Conservation (phyloP, 2,329 filamentous ascomycete species). For the Ceratocystis diversiconidia region DNA sequence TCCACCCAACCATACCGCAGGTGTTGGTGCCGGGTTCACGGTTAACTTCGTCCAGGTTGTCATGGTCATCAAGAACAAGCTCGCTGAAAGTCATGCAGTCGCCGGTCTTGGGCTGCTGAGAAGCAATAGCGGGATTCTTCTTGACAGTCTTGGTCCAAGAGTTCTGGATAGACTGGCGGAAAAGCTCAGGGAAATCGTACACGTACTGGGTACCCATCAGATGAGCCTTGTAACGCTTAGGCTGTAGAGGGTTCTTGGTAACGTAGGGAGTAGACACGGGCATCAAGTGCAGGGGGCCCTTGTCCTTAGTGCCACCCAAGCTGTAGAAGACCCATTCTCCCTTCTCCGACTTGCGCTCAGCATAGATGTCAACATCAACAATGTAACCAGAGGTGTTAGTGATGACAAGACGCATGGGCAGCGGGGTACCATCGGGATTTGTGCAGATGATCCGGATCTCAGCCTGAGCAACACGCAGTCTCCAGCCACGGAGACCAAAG, state of each 20-base stretch:
- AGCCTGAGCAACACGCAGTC: slow-evolving; percentile 87
- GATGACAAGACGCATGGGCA: slow-evolving; percentile 89
- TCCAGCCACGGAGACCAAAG: slow-evolving; percentile 88
- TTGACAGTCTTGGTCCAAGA: slow-evolving; percentile 68
- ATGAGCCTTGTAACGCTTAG: slow-evolving; percentile 98
- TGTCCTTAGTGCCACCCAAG: slow-evolving; percentile 87
- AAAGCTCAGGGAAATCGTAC: slow-evolving; percentile 98
- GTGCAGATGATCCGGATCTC: slow-evolving; percentile 99
- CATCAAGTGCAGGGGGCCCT: slow-evolving; percentile 87
- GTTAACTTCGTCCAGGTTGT: slow-evolving; percentile 82
- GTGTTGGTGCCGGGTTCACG: slow-evolving; percentile 90
- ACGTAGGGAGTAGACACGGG: slow-evolving; percentile 85
- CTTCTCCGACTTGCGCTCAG: slow-evolving; percentile 95
- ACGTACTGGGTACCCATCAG: slow-evolving; percentile 99
- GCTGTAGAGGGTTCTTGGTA: slow-evolving; percentile 96
- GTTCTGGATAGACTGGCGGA: slow-evolving; percentile 95
- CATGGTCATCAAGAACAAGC: slow-evolving; percentile 84
- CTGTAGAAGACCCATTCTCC: slow-evolving; percentile 98
- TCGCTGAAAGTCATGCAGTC: slow-evolving; percentile 92
- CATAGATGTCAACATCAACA: slow-evolving; percentile 93
- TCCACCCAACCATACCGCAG: slow-evolving; percentile 97
- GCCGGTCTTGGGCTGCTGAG: slow-evolving; percentile 70
- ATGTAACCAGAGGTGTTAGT: slow-evolving; percentile 98
- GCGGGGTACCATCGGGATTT: slow-evolving; percentile 66
- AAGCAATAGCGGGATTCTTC: slow-evolving; percentile 57